A percentile compares a stretch with the other conserved stretches of the same genome.
Conservation (phyloP, 306 rosid species). For the Begonia peltatifolia region DNA sequence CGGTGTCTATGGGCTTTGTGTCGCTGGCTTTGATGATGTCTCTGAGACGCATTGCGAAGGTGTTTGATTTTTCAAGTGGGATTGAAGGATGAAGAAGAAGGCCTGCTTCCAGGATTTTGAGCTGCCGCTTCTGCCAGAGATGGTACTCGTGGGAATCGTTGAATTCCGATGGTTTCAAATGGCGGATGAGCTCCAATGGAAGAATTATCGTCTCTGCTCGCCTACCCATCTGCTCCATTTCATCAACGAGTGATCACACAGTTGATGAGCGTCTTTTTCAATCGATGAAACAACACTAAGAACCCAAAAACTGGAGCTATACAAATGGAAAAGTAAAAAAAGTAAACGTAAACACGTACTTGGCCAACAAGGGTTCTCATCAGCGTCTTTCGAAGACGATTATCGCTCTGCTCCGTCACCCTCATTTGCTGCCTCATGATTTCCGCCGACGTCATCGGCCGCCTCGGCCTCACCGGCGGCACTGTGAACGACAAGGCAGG, state of each 20-base stretch:
- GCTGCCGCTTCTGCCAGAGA: slow-evolving; percentile 80
- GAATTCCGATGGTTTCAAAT: slow-evolving; percentile 74
- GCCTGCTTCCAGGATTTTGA: slow-evolving; percentile 60
- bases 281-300: too few relatives aligned
- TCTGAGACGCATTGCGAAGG: slow-evolving; percentile 57
- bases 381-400: slow-evolving; percentile 69
- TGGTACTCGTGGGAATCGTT: slow-evolving; percentile 70
- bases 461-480: slow-evolving; percentile 37
- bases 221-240: slow-evolving; percentile 43
- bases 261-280: too few relatives aligned
- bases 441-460: slow-evolving; percentile 98
- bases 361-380: slow-evolving; percentile 86
- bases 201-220: slow-evolving; percentile 88
- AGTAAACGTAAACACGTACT: slow-evolving; percentile 24
- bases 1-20: slow-evolving; percentile 37
- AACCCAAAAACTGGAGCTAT: too few relatives aligned
- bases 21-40: slow-evolving; percentile 37
- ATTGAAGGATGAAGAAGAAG: slow-evolving; percentile 65
- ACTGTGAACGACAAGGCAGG: slow-evolving; percentile 10
- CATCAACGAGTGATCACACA: neutral
- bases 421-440: slow-evolving; percentile 95
- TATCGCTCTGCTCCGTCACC: slow-evolving; percentile 79
- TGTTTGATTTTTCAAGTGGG: slow-evolving; percentile 34
- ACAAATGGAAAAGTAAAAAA: too few relatives aligned
- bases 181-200: slow-evolving; percentile 80